Base-by-base conservation (phyloP, 495 filamentous ascomycete genomes). In the Penicillium roqueforti region DNA sequence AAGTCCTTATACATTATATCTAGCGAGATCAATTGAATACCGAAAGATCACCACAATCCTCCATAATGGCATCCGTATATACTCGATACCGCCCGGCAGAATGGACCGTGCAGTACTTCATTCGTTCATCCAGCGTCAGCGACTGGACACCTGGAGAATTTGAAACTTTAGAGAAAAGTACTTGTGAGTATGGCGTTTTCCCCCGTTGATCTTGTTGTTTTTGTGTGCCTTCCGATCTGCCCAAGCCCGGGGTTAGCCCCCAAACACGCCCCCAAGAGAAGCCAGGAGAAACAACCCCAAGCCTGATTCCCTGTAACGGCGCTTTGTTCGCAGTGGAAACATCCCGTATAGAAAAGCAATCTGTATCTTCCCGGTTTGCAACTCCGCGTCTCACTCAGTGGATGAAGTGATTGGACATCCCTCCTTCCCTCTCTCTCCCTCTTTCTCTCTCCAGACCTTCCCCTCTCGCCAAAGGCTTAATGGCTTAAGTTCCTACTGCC, bases 351-450 rank as follows among this genome's bases (percentile, higher is more conserved):
- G 32, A 36, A 36, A 36, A 28, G 65, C 58, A 56, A 46, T 51
- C 62, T 72, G 69, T 71, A 57, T 55, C 63, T 69, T 71, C 55
- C 71, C 69, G 68, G 58, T 62, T 63, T 69, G 68, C 68, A 62
- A 44, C 51, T 58, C 37, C 50, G 51, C 36, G 32, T 49, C 42
- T 14, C 40, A 50, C 41, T 40, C 51, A 19, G 46, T 45, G 23
- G 56, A 38, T 49, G 56, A 51, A 42, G 25, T 58, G 47, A 62
- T 62, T 61, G 61, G 56, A 25, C 14, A 42, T 38, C 47, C 36
- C 41, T 49, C 50, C 29, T 38, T 52, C 9, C 29, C 38, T 50
- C 31, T 43, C 55, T 46, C 50, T 44, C 34, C 14, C 31, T 43
- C 55, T 46, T 47, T 44, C 34, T 18, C 13, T 43, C 34, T 43